These are phyloP conservation scores for Paecilomyces formosus DNA, from an alignment of 2,329 filamentous ascomycete species.

Conservation along the genomic window DNA sequence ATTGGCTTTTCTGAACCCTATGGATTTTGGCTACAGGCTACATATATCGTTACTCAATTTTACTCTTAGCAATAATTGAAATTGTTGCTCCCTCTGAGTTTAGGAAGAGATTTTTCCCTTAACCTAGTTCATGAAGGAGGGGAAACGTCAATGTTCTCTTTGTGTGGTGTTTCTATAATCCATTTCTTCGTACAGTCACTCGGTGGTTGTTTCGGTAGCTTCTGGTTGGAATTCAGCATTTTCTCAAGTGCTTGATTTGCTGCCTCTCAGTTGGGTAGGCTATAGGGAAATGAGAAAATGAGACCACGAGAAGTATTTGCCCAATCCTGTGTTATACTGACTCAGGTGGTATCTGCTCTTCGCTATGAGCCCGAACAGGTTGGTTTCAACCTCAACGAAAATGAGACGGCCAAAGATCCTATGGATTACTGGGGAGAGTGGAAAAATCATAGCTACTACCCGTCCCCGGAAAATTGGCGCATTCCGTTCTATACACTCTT, in stretches of 20 bases:
- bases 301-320: constrained; percentile 13
- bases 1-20: not conserved
- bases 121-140: not conserved
- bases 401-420: constrained; percentile 44
- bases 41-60: not conserved
- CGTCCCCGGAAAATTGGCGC: constrained; percentile 52
- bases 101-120: not conserved
- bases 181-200: not conserved
- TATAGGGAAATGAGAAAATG: constrained; percentile 5
- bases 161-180: not conserved
- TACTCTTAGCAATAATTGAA: not conserved
- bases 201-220: not conserved
- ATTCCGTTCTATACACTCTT: constrained; percentile 57
- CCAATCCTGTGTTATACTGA: not conserved
- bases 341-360: constrained; percentile 1
- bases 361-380: constrained; percentile 39
- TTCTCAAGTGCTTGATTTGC: not conserved
- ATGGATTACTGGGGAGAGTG: constrained; percentile 49
- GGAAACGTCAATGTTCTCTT: not conserved
- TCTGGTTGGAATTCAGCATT: not conserved
- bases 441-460: constrained; percentile 39
- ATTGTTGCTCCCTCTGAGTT: not conserved
- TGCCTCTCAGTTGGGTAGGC: not conserved
- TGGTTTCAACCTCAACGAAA: constrained; percentile 52
- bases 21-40: not conserved